These are phyloP conservation scores for Paxillus involutus DNA, from an alignment of 768 basidiomycete species.

Conservation along the genomic window DNA sequence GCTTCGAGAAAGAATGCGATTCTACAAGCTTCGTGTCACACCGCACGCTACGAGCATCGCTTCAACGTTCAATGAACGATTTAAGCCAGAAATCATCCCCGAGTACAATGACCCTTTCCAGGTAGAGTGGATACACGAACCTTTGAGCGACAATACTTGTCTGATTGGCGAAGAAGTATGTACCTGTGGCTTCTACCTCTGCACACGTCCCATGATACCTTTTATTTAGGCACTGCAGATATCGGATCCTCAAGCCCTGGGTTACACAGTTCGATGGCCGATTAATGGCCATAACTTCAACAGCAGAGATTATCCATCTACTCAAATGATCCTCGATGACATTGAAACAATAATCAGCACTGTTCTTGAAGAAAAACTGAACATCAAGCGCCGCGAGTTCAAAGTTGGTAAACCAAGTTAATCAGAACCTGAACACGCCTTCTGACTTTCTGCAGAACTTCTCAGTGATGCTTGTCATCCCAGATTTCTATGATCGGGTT, in stretches of 20 bases:
- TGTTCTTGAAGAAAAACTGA: constrained; percentile 60
- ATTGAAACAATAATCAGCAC: constrained; percentile 66
- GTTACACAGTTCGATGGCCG: constrained; percentile 81
- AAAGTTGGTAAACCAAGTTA: constrained; percentile 45
- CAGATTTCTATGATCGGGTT: constrained; percentile 84
- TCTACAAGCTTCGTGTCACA: constrained; percentile 79
- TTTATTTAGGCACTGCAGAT: constrained; percentile 63
- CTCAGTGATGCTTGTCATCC: constrained; percentile 85
- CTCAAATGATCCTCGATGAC: constrained; percentile 73
- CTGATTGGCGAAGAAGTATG: constrained; percentile 72
- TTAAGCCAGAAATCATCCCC: constrained; percentile 82
- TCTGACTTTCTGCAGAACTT: constrained; percentile 55
- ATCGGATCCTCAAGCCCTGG: constrained; percentile 63
- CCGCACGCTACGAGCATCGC: constrained; percentile 70
- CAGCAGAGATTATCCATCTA: constrained; percentile 69
- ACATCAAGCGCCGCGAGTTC: constrained; percentile 51
- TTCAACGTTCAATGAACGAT: constrained; percentile 77
- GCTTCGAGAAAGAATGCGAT: constrained; percentile 79
- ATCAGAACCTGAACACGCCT: not conserved
- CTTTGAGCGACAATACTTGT: constrained; percentile 42
- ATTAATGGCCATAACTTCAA: constrained; percentile 84
- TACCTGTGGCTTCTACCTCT: not conserved
- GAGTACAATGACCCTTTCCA: constrained; percentile 82
- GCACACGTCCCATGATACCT: constrained; percentile 4
- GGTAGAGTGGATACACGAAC: constrained; percentile 78